phyloP scores from a whole-genome alignment of 371 early-diverging fungal genomes.

The Choanephora cucurbitarum region DNA sequence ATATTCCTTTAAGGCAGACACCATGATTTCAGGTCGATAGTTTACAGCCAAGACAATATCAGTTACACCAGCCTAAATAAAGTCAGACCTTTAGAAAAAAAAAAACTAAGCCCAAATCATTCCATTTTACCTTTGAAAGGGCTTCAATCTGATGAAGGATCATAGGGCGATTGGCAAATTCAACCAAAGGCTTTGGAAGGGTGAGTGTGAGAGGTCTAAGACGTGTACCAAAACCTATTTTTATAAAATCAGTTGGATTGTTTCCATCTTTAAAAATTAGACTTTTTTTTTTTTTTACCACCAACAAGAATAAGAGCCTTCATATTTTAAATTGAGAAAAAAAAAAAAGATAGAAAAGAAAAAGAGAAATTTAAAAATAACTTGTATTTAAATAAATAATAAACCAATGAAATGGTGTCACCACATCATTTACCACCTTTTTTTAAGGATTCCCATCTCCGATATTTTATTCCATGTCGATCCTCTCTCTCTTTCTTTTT shows the following conservation, averaged over 20 bases:
- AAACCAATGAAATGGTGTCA: slow-evolving; percentile 2
- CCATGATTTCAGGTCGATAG: slow-evolving; percentile 98
- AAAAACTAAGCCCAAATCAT: neutral
- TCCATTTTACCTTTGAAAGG: slow-evolving; percentile 82
- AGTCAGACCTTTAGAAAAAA: slow-evolving; percentile 6
- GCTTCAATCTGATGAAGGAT: slow-evolving; percentile 99
- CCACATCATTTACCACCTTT: neutral
- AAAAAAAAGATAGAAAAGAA: slow-evolving; percentile 17
- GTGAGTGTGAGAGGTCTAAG: slow-evolving; percentile 98
- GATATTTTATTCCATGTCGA: neutral
- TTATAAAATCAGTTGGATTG: neutral
- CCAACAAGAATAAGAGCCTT: slow-evolving; percentile 99
- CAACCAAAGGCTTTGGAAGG: slow-evolving; percentile 98
- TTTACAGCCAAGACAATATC: slow-evolving; percentile 99
- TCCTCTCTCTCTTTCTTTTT: neutral
- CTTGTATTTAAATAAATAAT: too few species aligned
- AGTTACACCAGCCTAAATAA: slow-evolving; percentile 88
- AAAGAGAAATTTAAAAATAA: slow-evolving; percentile 5
- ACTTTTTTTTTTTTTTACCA: too few species aligned
- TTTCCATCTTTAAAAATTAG: too few species aligned
- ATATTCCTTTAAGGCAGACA: slow-evolving; percentile 82
- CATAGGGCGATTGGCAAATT: slow-evolving; percentile 99
- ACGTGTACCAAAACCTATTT: slow-evolving; percentile 97
- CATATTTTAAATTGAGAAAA: slow-evolving; percentile 55
- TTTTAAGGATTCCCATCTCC: too few species aligned